These are phyloP conservation scores for Dryadomyces quercus-mongolicae DNA, from an alignment of 2,329 filamentous ascomycete species.

Conservation along the genomic window DNA sequence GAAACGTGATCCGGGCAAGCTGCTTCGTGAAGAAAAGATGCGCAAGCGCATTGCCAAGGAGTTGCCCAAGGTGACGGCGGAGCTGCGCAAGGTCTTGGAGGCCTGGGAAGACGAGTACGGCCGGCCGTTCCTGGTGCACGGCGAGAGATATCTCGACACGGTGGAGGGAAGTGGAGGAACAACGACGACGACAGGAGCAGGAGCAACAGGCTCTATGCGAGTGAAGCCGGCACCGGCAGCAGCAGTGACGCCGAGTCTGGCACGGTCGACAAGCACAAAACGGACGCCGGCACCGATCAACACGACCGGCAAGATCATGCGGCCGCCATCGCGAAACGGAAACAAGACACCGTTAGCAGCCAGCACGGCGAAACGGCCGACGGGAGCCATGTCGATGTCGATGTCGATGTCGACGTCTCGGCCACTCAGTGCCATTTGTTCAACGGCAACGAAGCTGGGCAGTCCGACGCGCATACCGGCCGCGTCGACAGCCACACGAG, in stretches of 20 bases:
- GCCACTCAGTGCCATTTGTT: neutral
- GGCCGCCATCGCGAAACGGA: constrained; percentile 23
- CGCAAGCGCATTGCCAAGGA: constrained; percentile 95
- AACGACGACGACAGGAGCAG: no score
- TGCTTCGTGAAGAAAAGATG: constrained; percentile 96
- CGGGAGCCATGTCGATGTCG: constrained; percentile 6
- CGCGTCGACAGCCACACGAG: constrained; percentile 25
- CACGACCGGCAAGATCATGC: neutral
- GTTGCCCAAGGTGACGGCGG: constrained; percentile 76
- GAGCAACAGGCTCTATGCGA: neutral
- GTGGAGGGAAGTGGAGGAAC: no score
- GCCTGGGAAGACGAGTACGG: constrained; percentile 91
- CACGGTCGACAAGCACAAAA: neutral
- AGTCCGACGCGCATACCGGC: constrained; percentile 41
- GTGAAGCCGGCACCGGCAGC: no score
- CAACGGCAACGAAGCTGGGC: constrained; percentile 48
- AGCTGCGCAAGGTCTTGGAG: constrained; percentile 73
- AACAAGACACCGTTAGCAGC: constrained; percentile 43
- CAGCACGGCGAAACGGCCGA: neutral
- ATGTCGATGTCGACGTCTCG: constrained; percentile 48
- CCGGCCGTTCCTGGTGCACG: constrained; percentile 83
- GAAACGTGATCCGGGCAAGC: constrained; percentile 83
- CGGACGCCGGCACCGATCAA: constrained; percentile 7
- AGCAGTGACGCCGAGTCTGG: neutral
- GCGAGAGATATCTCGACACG: constrained; percentile 79